These are phyloP conservation scores for Rhizopus sp. DNA, from an alignment of 371 early-diverging fungal species.

Conservation along the genomic window DNA sequence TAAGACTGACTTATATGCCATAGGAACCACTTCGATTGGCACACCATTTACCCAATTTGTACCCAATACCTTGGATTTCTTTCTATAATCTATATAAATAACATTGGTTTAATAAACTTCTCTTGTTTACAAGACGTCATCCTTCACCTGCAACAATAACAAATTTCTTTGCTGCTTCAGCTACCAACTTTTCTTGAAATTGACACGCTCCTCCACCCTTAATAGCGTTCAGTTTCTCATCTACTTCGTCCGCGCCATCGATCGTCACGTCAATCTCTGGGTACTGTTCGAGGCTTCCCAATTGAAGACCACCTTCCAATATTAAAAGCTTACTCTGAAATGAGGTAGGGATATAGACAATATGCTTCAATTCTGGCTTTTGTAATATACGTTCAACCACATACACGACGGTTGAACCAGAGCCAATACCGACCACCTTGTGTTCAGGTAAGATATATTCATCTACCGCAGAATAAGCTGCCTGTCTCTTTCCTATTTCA, in stretches of 20 bases:
- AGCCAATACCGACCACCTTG: conserved; percentile 80
- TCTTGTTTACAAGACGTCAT: background rate
- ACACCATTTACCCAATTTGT: conserved; percentile 80
- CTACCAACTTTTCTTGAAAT: conserved; percentile 90
- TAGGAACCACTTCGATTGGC: conserved; percentile 88
- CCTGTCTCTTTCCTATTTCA: no score
- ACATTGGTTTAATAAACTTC: conserved; percentile 52
- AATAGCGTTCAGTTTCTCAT: conserved; percentile 77
- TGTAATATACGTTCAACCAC: conserved; percentile 76
- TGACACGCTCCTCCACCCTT: conserved; percentile 95
- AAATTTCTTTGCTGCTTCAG: conserved; percentile 75
- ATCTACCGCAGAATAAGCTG: no score
- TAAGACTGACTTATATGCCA: conserved; percentile 51
- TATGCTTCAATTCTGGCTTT: conserved; percentile 56
- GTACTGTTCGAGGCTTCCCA: conserved; percentile 71
- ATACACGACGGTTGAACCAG: conserved; percentile 87
- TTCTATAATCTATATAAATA: conserved; percentile 80
- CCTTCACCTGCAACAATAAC: conserved; percentile 90
- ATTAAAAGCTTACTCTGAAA: conserved; percentile 88
- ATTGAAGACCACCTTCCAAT: conserved; percentile 62
- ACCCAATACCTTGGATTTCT: conserved; percentile 77
- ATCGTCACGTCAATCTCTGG: conserved; percentile 83
- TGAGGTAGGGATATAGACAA: conserved; percentile 86
- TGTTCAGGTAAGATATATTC: no score
- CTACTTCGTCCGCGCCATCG: conserved; percentile 94